phyloP scores from a whole-genome alignment of 2,329 filamentous ascomycete species.

The Nannizzia gypsea region DNA sequence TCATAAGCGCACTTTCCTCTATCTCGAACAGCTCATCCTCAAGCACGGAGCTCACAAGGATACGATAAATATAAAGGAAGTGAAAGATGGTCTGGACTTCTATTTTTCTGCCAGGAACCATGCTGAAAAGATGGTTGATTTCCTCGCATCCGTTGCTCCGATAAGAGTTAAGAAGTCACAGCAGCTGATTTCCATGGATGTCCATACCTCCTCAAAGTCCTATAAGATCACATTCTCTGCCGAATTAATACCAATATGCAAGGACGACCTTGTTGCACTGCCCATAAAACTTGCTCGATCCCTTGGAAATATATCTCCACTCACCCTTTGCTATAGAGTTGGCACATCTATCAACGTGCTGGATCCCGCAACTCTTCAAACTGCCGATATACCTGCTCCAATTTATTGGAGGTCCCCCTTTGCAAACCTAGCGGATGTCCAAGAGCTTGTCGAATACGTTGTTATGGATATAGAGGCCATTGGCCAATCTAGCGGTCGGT shows the following conservation, averaged over 20 bases:
- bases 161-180: slow-evolving; percentile 73
- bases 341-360: slow-evolving; percentile 83
- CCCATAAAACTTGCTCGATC: slow-evolving; percentile 81
- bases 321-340: slow-evolving; percentile 75
- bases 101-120: slow-evolving; percentile 84
- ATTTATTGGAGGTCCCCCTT: slow-evolving; percentile 92
- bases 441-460: slow-evolving; percentile 81
- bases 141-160: slow-evolving; percentile 70
- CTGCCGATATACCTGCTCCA: slow-evolving; percentile 66
- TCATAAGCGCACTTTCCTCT: slow-evolving; percentile 79
- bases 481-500: slow-evolving; percentile 65
- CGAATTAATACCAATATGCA: slow-evolving; percentile 87
- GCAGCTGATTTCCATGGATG: slow-evolving; percentile 85
- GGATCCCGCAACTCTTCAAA: slow-evolving; percentile 84
- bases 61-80: slow-evolving; percentile 96
- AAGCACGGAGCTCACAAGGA: slow-evolving; percentile 87
- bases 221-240: slow-evolving; percentile 92
- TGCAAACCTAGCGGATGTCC: slow-evolving; percentile 66
- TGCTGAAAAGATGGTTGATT: slow-evolving; percentile 85
- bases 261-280: slow-evolving; percentile 90
- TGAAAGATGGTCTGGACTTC: slow-evolving; percentile 91
- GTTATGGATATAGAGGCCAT: slow-evolving; percentile 85
- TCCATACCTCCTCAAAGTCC: slow-evolving; percentile 77
- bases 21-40: slow-evolving; percentile 85
- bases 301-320: slow-evolving; percentile 75